Base-by-base conservation (phyloP, 2,329 filamentous ascomycete species). In the Arthroderma sp. region DNA sequence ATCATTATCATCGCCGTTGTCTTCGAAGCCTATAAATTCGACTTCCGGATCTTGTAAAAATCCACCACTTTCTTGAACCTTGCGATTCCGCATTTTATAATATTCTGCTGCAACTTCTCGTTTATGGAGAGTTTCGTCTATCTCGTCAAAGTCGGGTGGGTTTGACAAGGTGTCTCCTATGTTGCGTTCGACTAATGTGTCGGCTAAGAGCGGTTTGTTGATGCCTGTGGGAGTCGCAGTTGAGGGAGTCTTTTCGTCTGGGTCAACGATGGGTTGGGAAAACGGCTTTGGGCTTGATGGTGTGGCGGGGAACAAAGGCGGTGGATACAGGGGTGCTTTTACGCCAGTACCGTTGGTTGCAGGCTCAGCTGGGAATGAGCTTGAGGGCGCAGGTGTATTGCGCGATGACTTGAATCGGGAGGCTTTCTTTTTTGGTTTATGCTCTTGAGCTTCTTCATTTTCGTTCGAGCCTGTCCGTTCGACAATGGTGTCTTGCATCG, bases 101-200 rank as follows among this genome's bases (percentile, higher is more conserved):
- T 94, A 94, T 57, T 93, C 84, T 33, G 78, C 76, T 5, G 84
- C 81, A 9, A 94, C 79, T 60, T 94, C 83, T 50, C 84, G 79
- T 43, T 83, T 75, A 42, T 89, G 70, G 29, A 88, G 67, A 15
- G 78, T 71, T 4, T 83, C 77, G 53, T 94, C 83, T 34, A 89
- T 69, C 51, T 84, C 80, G 52, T 83, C 76, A 0, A 77, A 76
- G 48, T 72, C 68, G 1, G 66, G 66, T 44, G 51, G 64, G 7
- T 52, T 55, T 8, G 60, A 50, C 1, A 58, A 41, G 1, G 52
- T 43, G 3, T 57, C 50, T 2, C 49, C 28, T 3, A 59, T 48
- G 2, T 62, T 53, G 15, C 75, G 72, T 57, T 80, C 77, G 31
- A 78, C 59, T 8, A 80, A 61, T 1, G 59, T 73, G 29, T 77